phyloP scores from a whole-genome alignment of 2,329 filamentous ascomycete genomes.

The Coniochaeta pulveracea region DNA sequence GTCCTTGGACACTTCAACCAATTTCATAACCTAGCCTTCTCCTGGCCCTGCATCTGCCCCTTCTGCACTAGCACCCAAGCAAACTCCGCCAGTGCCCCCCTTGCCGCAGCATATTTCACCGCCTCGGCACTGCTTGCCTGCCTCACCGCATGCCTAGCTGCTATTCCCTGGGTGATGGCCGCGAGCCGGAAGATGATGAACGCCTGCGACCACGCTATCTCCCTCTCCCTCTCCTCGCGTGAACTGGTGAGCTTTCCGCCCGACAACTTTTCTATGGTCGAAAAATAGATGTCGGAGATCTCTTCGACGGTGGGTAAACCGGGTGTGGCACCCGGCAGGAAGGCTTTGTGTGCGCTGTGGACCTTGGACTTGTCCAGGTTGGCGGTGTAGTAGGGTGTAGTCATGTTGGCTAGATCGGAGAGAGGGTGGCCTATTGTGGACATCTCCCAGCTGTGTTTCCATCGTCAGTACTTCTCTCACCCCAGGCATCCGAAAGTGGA shows the following conservation, averaged over 20 bases:
- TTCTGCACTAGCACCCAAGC: slow-evolving; percentile 63
- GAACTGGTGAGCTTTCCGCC: not conserved
- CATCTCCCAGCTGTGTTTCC: slow-evolving; percentile 77
- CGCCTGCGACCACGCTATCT: slow-evolving; percentile 49
- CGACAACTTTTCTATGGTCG: slow-evolving; percentile 23
- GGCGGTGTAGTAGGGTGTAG: slow-evolving; percentile 36
- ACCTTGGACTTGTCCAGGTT: slow-evolving; percentile 14
- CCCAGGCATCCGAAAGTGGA: too few relatives aligned
- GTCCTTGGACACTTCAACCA: too few relatives aligned
- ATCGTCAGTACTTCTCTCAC: not conserved
- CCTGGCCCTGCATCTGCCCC: slow-evolving; percentile 13
- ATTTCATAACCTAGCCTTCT: slow-evolving; percentile 8
- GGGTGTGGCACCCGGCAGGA: slow-evolving; percentile 50
- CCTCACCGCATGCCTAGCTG: slow-evolving; percentile 69
- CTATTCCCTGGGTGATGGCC: slow-evolving; percentile 75
- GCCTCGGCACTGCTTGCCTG: slow-evolving; percentile 88
- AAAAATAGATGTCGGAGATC: slow-evolving; percentile 23
- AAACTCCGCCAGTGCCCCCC: slow-evolving; percentile 62
- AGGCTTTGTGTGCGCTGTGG: slow-evolving; percentile 30
- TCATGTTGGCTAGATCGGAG: slow-evolving; percentile 77
- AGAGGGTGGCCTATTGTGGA: slow-evolving; percentile 93
- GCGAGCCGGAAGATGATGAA: slow-evolving; percentile 51
- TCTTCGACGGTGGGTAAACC: slow-evolving; percentile 34
- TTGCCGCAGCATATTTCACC: slow-evolving; percentile 55
- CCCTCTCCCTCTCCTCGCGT: slow-evolving; percentile 21